Evolutionary conservation across 495 filamentous ascomycete species (phyloP).

Genomic region (Aspergillus bertholletiae): DNA sequence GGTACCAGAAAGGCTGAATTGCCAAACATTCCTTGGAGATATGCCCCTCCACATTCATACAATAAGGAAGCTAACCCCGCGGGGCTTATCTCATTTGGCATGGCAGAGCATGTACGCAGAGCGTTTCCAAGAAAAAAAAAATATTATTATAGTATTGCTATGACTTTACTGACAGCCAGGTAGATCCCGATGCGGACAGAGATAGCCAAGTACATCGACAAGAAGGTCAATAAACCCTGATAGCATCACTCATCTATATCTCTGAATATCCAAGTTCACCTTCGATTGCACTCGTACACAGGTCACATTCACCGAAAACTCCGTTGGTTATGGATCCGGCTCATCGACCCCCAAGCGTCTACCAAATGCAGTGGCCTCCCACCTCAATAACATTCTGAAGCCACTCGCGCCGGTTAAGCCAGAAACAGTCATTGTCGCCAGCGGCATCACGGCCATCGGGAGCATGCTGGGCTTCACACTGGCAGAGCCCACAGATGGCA

Average conservation of each 20-base stretch:
- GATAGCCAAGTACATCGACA: slow-evolving; percentile 30
- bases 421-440: slow-evolving; percentile 30
- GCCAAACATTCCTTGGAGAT: slow-evolving; percentile 27
- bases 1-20: slow-evolving; percentile 22
- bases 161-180: background rate
- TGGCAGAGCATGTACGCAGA: slow-evolving; percentile 32
- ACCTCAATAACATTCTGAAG: slow-evolving; percentile 36
- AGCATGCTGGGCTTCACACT: slow-evolving; percentile 40
- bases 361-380: slow-evolving; percentile 25
- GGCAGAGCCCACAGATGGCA: slow-evolving; percentile 41
- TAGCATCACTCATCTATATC: background rate
- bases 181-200: slow-evolving; percentile 28
- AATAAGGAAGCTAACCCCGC: slow-evolving; percentile 25
- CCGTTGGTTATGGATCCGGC: slow-evolving; percentile 28
- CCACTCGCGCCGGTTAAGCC: slow-evolving; percentile 30
- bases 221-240: slow-evolving; percentile 18
- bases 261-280: background rate
- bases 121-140: background rate
- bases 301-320: slow-evolving; percentile 25
- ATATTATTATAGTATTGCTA: no score
- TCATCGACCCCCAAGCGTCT: slow-evolving; percentile 27
- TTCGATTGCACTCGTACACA: background rate
- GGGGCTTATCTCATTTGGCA: slow-evolving; percentile 32
- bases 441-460: slow-evolving; percentile 32
- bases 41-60: slow-evolving; percentile 25